phyloP scores from a whole-genome alignment of 148 eudicot genomes.

The Dianthus caryophyllus region DNA sequence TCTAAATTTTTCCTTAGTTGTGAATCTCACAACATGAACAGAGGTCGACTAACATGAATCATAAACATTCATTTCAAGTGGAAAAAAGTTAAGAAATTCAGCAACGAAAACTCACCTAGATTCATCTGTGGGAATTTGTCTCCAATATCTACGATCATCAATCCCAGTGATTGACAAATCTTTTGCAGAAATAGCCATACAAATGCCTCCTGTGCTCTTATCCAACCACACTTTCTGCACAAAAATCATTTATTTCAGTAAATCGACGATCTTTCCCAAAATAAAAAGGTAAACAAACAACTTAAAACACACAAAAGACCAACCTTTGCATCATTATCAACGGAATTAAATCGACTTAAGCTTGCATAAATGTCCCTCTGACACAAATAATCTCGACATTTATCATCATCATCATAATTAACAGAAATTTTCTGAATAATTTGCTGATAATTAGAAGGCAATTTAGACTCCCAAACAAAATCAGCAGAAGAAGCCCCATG shows the following conservation, averaged over 20 bases:
- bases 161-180: constrained; percentile 51
- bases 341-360: constrained; percentile 45
- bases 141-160: constrained; percentile 65
- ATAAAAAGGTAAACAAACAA: too few species aligned
- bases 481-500: constrained; percentile 65
- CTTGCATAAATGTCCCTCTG: constrained; percentile 64
- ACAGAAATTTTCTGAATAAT: constrained; percentile 43
- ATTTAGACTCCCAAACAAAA: constrained; percentile 82
- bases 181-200: constrained; percentile 46
- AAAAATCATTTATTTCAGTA: background rate
- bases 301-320: background rate
- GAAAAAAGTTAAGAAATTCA: background rate
- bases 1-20: too few species aligned
- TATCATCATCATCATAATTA: constrained; percentile 17
- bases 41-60: too few species aligned
- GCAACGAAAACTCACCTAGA: constrained; percentile 47
- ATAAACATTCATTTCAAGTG: too few species aligned
- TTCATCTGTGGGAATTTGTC: constrained; percentile 40
- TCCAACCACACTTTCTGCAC: constrained; percentile 64
- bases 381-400: constrained; percentile 28
- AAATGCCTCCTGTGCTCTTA: constrained; percentile 42
- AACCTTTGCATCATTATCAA: constrained; percentile 73
- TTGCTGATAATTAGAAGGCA: constrained; percentile 51
- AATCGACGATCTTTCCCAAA: too few species aligned
- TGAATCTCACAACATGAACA: constrained; percentile 18